phyloP scores from a whole-genome alignment of 495 filamentous ascomycete species.

The Penicillium steckii region DNA sequence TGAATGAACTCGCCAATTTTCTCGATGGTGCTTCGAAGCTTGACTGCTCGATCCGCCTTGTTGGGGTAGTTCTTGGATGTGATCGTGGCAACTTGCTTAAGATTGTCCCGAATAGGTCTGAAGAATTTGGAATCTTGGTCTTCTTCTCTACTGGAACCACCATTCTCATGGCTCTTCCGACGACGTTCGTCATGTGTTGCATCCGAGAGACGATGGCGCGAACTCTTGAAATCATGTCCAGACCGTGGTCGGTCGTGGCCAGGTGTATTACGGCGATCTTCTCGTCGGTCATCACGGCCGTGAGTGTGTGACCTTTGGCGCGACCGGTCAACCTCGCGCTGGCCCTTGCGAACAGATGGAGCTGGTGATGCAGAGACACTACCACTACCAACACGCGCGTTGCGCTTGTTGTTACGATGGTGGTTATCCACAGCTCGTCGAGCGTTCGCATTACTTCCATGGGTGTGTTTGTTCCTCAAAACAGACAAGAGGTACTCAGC shows the following conservation, averaged over 20 bases:
- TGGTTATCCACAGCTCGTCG: conserved; percentile 84
- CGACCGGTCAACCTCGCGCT: conserved; percentile 52
- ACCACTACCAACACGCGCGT: conserved; percentile 37
- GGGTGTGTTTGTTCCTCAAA: conserved; percentile 73
- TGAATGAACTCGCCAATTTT: conserved; percentile 52
- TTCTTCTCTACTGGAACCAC: conserved; percentile 45
- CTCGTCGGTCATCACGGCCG: conserved; percentile 30
- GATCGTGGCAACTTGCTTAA: conserved; percentile 57
- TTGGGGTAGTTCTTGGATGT: conserved; percentile 63
- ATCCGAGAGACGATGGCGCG: conserved; percentile 39
- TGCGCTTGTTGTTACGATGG: conserved; percentile 80
- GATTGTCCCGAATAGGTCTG: conserved; percentile 57
- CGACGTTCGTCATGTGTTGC: conserved; percentile 43
- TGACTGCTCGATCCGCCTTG: conserved; percentile 53
- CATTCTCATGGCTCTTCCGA: conserved; percentile 43
- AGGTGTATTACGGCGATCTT: conserved; percentile 48
- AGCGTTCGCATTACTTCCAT: conserved; percentile 61
- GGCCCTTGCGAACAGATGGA: conserved; percentile 46
- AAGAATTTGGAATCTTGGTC: conserved; percentile 57
- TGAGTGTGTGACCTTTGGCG: conserved; percentile 49
- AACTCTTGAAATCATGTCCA: conserved; percentile 32
- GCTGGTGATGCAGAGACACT: conserved; percentile 56
- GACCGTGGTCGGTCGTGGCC: conserved; percentile 39
- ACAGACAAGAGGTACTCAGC: conserved; percentile 93
- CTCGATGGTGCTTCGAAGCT: conserved; percentile 44